Percentiles rank a stretch among this genome's conserved stretches.
These are phyloP conservation scores for Prosopis cineraria DNA, from an alignment of 306 rosid genomes.

Conservation along the genomic window DNA sequence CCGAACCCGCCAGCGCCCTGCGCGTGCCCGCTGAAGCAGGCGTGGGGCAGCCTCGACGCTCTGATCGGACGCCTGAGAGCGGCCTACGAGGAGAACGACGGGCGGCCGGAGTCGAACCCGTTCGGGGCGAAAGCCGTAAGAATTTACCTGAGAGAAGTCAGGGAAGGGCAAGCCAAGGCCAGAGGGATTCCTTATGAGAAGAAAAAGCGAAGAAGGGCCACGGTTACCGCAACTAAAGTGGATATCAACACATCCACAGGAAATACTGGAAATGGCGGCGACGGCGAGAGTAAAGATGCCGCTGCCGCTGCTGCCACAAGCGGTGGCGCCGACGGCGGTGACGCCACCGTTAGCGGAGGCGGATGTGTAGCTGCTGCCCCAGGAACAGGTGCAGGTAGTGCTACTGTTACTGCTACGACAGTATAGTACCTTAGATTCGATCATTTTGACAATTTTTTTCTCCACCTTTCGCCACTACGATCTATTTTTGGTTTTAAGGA, in stretches of 20 bases:
- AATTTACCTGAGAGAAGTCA: constrained; percentile 83
- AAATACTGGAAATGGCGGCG: constrained; percentile 7
- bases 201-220: constrained; percentile 73
- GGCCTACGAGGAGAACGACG: constrained; percentile 94
- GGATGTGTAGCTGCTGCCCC: constrained; percentile 37
- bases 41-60: constrained; percentile 94
- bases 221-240: constrained; percentile 27
- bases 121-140: constrained; percentile 82
- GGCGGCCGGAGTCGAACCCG: constrained; percentile 84
- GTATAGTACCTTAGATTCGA: constrained; percentile 47
- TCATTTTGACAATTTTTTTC: constrained; percentile 36
- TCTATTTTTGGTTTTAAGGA: constrained; percentile 35
- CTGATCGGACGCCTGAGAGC: constrained; percentile 92
- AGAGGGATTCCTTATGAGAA: constrained; percentile 96
- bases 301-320: constrained; percentile 19
- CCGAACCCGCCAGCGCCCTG: constrained; percentile 89
- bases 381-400: constrained; percentile 20
- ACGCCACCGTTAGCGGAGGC: constrained; percentile 5
- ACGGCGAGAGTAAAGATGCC: background rate
- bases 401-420: constrained; percentile 47
- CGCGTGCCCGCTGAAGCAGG: constrained; percentile 81
- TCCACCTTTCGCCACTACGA: background rate
- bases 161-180: constrained; percentile 88
- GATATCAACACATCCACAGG: constrained; percentile 37
- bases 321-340: background rate